phyloP scores from a whole-genome alignment of 352 stramenopile species.

The Phytophthora capsici region DNA sequence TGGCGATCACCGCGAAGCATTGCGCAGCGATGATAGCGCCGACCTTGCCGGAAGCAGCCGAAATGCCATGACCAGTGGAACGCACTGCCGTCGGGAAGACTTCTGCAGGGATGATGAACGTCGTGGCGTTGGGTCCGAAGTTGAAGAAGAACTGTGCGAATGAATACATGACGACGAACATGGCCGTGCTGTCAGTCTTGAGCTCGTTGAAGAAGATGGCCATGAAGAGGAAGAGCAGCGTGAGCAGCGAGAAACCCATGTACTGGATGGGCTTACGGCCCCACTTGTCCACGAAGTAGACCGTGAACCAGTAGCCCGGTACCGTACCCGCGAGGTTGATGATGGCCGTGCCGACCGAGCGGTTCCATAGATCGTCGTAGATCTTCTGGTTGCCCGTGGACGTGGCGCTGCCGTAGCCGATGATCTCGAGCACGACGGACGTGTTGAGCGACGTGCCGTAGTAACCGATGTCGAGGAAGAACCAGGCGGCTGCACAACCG shows the following conservation, averaged over 20 bases:
- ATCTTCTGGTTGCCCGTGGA: slow-evolving; percentile 56
- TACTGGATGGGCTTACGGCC: slow-evolving; percentile 69
- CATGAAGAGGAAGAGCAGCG: slow-evolving; percentile 57
- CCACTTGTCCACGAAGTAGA: slow-evolving; percentile 61
- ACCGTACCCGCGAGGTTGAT: slow-evolving; percentile 62
- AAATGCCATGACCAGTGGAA: slow-evolving; percentile 86
- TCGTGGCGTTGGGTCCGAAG: slow-evolving; percentile 81
- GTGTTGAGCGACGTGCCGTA: slow-evolving; percentile 66
- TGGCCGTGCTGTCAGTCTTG: slow-evolving; percentile 37
- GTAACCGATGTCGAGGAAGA: slow-evolving; percentile 71
- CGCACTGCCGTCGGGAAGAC: slow-evolving; percentile 84
- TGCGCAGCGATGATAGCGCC: slow-evolving; percentile 66
- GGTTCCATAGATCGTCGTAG: slow-evolving; percentile 50
- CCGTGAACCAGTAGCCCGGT: slow-evolving; percentile 72
- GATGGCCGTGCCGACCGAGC: slow-evolving; percentile 47
- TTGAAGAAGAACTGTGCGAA: slow-evolving; percentile 72
- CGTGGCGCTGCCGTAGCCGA: slow-evolving; percentile 42
- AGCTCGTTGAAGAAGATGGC: slow-evolving; percentile 54
- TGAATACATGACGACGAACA: slow-evolving; percentile 60
- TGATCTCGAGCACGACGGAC: slow-evolving; percentile 50
- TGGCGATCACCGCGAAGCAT: slow-evolving; percentile 54
- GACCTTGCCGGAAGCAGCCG: slow-evolving; percentile 72
- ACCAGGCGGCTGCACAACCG: slow-evolving; percentile 56
- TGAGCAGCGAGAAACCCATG: slow-evolving; percentile 54
- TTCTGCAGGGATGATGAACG: slow-evolving; percentile 88